Conservation (phyloP, 2,329 filamentous ascomycete genomes). For the Paraconiothyrium sp. region DNA sequence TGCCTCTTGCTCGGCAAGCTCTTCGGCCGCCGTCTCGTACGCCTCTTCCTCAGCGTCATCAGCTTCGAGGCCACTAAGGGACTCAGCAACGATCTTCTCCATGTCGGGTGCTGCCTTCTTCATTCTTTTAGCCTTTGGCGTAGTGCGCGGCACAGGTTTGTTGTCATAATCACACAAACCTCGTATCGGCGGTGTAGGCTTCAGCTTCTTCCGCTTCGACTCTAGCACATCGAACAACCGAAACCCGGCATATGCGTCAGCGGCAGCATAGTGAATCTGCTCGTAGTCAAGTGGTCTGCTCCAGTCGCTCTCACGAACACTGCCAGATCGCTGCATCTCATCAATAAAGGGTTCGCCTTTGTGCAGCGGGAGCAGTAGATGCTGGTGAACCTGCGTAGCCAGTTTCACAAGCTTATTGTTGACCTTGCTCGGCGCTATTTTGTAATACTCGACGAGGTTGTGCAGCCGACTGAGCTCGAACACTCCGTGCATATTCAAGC, state of each 20-base stretch:
- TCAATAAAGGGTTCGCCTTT: constrained; percentile 69
- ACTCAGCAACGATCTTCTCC: constrained; percentile 20
- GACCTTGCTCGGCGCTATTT: constrained; percentile 67
- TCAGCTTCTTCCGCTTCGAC: constrained; percentile 69
- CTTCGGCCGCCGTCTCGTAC: constrained; percentile 48
- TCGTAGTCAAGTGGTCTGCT: constrained; percentile 65
- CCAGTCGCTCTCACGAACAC: constrained; percentile 81
- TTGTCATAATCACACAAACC: constrained; percentile 71
- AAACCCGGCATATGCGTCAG: constrained; percentile 85
- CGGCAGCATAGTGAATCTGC: constrained; percentile 78
- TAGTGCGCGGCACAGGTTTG: constrained; percentile 22
- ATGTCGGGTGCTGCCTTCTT: constrained; percentile 22
- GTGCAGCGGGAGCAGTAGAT: constrained; percentile 77
- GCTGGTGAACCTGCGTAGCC: constrained; percentile 74
- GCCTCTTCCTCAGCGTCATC: constrained; percentile 39
- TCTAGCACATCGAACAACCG: constrained; percentile 79
- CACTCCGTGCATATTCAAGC: constrained; percentile 70
- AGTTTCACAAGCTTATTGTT: constrained; percentile 68
- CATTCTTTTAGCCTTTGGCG: constrained; percentile 14
- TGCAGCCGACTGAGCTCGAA: constrained; percentile 87
- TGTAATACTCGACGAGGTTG: constrained; percentile 68
- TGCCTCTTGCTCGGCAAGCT: constrained; percentile 35
- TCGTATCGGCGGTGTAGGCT: constrained; percentile 76
- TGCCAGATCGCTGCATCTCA: constrained; percentile 22
- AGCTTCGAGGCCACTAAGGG: constrained; percentile 5